Evolutionary conservation across 2,329 filamentous ascomycete genomes (phyloP).

Genomic region (Colletotrichum higginsianum): DNA sequence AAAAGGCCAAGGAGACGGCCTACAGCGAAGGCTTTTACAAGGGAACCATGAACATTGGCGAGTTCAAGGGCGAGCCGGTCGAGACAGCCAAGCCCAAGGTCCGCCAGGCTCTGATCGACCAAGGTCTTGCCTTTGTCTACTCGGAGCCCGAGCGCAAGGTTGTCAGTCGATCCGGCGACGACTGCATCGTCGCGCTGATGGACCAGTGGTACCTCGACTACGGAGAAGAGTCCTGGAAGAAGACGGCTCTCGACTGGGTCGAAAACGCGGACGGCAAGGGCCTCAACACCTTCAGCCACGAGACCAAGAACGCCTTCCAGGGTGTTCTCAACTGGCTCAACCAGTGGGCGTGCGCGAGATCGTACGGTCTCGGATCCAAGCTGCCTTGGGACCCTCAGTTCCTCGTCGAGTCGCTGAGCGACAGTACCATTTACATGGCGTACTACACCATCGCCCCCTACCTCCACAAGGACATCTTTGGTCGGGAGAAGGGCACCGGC

Average conservation of each 20-base stretch:
- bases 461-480: slow-evolving; percentile 90
- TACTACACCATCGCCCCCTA: slow-evolving; percentile 78
- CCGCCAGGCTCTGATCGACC: slow-evolving; percentile 81
- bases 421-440: slow-evolving; percentile 93
- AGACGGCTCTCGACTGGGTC: slow-evolving; percentile 80
- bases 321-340: slow-evolving; percentile 92
- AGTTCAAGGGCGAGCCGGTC: slow-evolving; percentile 90
- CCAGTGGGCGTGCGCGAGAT: slow-evolving; percentile 94
- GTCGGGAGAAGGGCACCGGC: slow-evolving; percentile 77
- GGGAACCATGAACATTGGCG: slow-evolving; percentile 88
- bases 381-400: slow-evolving; percentile 94
- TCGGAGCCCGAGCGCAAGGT: slow-evolving; percentile 94
- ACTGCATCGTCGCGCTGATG: slow-evolving; percentile 92
- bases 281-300: slow-evolving; percentile 84
- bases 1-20: slow-evolving; percentile 91
- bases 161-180: slow-evolving; percentile 89
- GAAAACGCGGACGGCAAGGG: slow-evolving; percentile 75
- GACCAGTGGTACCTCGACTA: slow-evolving; percentile 99
- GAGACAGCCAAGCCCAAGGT: slow-evolving; percentile 91
- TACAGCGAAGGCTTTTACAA: slow-evolving; percentile 97
- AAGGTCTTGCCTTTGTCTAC: slow-evolving; percentile 88
- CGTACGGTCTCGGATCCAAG: slow-evolving; percentile 92
- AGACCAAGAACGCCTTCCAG: slow-evolving; percentile 86
- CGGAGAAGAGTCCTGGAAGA: slow-evolving; percentile 89
- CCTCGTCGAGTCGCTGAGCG: slow-evolving; percentile 91